Evolutionary conservation across 2,329 filamentous ascomycete genomes (phyloP).

Genomic region (Ophiostoma quercus): DNA sequence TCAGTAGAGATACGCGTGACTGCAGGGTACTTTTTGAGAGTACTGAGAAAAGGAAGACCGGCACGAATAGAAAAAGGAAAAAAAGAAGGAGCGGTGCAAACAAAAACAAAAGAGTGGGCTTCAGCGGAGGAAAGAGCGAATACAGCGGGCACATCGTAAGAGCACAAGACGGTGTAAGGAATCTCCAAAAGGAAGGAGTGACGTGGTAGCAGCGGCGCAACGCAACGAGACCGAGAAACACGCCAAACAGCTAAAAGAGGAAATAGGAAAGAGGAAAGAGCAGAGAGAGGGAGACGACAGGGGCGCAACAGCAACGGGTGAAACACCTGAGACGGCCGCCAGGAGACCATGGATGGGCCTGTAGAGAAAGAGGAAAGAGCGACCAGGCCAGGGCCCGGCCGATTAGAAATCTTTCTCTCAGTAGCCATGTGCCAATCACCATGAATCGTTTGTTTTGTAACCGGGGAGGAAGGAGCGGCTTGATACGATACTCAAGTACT

Average conservation of each 20-base stretch:
- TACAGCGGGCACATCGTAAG: not conserved
- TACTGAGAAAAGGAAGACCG: not conserved
- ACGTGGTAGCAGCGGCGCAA: not conserved
- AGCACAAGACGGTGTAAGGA: not conserved
- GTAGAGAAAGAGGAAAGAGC: not conserved
- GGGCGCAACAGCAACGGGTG: not conserved
- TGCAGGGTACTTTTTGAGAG: not conserved
- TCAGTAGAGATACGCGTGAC: not conserved
- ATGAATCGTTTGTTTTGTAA: not conserved
- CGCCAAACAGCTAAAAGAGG: not conserved
- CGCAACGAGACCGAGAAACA: slow-evolving; percentile 1
- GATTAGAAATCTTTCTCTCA: not conserved
- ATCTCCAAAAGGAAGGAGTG: not conserved
- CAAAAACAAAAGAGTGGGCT: slow-evolving; percentile 4
- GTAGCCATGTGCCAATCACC: not conserved
- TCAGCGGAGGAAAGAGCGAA: not conserved
- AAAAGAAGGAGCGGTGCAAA: not conserved
- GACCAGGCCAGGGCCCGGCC: not conserved
- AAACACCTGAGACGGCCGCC: slow-evolving; percentile 4
- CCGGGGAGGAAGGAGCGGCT: not conserved
- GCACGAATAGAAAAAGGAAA: not conserved
- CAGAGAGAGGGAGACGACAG: not conserved
- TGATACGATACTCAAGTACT: not conserved
- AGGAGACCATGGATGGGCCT: not conserved
- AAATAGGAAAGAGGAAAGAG: not conserved